phyloP scores from a whole-genome alignment of 2,329 filamentous ascomycete genomes.

The Fusarium drepaniforme region DNA sequence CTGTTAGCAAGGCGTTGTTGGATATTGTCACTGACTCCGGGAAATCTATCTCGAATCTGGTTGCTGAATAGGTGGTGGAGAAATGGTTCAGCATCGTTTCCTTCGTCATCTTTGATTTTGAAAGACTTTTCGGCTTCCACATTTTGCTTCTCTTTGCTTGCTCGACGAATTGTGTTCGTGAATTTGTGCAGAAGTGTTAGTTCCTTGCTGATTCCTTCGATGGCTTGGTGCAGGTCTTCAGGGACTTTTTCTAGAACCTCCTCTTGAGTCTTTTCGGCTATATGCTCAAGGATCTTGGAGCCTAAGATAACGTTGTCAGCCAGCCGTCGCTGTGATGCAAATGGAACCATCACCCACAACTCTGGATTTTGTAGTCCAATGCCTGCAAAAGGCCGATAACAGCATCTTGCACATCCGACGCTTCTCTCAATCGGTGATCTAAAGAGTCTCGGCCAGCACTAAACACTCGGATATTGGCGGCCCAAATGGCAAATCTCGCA shows the following conservation, averaged over 20 bases:
- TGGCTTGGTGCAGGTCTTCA: not conserved
- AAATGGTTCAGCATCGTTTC: slow-evolving; percentile 17
- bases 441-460: not conserved
- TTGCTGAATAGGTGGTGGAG: slow-evolving; percentile 6
- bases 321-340: not conserved
- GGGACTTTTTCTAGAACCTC: not conserved
- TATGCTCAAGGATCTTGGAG: not conserved
- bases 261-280: not conserved
- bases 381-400: not conserved
- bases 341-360: not conserved
- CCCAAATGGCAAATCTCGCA: not conserved
- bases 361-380: not conserved
- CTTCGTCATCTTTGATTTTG: slow-evolving; percentile 22
- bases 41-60: slow-evolving; percentile 24
- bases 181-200: slow-evolving; percentile 12
- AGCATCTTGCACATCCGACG: not conserved
- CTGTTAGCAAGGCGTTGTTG: slow-evolving; percentile 12
- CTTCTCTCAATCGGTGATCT: not conserved
- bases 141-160: slow-evolving; percentile 21
- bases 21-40: slow-evolving; percentile 4
- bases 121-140: slow-evolving; percentile 8
- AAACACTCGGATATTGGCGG: not conserved
- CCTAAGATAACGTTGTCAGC: not conserved
- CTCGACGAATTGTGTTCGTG: slow-evolving; percentile 26
- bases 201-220: not conserved